A percentile compares a stretch with the other conserved stretches of the same genome.
Conservation (phyloP, 352 stramenopile genomes). For the Phytophthora macrochlamydospora region DNA sequence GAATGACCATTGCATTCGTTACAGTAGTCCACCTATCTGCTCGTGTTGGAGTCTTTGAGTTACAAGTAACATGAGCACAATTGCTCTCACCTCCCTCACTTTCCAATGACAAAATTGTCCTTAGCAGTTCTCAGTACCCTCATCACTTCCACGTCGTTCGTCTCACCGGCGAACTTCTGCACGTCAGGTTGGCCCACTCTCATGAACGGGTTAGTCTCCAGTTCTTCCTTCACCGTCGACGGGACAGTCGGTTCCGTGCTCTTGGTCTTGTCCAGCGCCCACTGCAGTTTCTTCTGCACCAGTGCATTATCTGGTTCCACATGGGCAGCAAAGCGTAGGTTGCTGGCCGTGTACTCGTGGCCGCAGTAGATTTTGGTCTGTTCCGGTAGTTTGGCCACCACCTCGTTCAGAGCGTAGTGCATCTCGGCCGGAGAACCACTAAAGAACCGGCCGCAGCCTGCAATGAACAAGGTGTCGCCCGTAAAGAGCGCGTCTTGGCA, state of each 20-base stretch:
- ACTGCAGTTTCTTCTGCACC: slow-evolving; percentile 67
- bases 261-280: slow-evolving; percentile 51
- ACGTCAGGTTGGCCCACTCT: slow-evolving; percentile 53
- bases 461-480: slow-evolving; percentile 92
- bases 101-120: slow-evolving; percentile 65
- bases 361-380: slow-evolving; percentile 88
- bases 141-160: slow-evolving; percentile 67
- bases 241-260: slow-evolving; percentile 82
- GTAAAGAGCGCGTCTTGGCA: slow-evolving; percentile 86
- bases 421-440: slow-evolving; percentile 82
- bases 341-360: slow-evolving; percentile 94
- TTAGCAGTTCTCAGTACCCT: slow-evolving; percentile 56
- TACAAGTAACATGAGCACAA: background rate
- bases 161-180: slow-evolving; percentile 51
- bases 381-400: slow-evolving; percentile 70
- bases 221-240: slow-evolving; percentile 77
- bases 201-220: slow-evolving; percentile 87
- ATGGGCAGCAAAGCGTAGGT: slow-evolving; percentile 89
- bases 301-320: slow-evolving; percentile 89
- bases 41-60: background rate
- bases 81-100: slow-evolving; percentile 33
- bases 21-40: no score
- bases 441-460: slow-evolving; percentile 90
- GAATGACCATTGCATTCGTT: no score
- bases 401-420: slow-evolving; percentile 80